Percentiles rank a stretch among this genome's conserved stretches.
phyloP scores from a whole-genome alignment of 371 early-diverging fungal species.

The Coemansia sp. region DNA sequence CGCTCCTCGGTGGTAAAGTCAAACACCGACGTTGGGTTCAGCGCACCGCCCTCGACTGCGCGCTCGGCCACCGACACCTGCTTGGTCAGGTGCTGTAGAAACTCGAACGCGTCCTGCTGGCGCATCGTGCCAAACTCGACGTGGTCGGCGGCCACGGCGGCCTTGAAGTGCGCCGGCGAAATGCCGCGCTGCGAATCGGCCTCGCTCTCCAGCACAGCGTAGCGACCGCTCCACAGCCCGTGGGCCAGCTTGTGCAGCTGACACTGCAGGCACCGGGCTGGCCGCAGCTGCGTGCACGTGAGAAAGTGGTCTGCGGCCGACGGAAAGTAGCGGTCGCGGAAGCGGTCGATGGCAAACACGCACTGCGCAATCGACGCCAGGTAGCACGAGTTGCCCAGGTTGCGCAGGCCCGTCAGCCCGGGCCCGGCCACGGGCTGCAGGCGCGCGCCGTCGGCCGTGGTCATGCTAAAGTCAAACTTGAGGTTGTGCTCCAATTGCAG shows the following conservation, averaged over 20 bases:
- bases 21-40: slow-evolving; percentile 74
- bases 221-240: slow-evolving; percentile 87
- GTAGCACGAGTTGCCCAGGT: slow-evolving; percentile 97
- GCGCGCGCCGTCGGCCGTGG: slow-evolving; percentile 89
- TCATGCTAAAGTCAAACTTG: slow-evolving; percentile 96
- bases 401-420: slow-evolving; percentile 89
- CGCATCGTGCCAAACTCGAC: slow-evolving; percentile 93
- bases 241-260: slow-evolving; percentile 88
- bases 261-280: slow-evolving; percentile 82
- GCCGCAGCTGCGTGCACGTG: slow-evolving; percentile 58
- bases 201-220: slow-evolving; percentile 59
- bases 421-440: slow-evolving; percentile 83
- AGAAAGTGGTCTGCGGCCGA: slow-evolving; percentile 63
- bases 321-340: slow-evolving; percentile 61
- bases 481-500: slow-evolving; percentile 94
- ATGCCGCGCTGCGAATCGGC: slow-evolving; percentile 65
- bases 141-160: slow-evolving; percentile 83
- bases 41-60: slow-evolving; percentile 14
- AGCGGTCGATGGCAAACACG: slow-evolving; percentile 70
- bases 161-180: slow-evolving; percentile 89
- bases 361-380: slow-evolving; percentile 92
- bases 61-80: slow-evolving; percentile 53
- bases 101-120: slow-evolving; percentile 98
- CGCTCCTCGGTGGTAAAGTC: slow-evolving; percentile 78
- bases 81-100: slow-evolving; percentile 76